Percentiles rank a stretch among this genome's conserved stretches.
Evolutionary conservation across 768 basidiomycete species (phyloP).

Genomic region (Calocybe gangraenosa): DNA sequence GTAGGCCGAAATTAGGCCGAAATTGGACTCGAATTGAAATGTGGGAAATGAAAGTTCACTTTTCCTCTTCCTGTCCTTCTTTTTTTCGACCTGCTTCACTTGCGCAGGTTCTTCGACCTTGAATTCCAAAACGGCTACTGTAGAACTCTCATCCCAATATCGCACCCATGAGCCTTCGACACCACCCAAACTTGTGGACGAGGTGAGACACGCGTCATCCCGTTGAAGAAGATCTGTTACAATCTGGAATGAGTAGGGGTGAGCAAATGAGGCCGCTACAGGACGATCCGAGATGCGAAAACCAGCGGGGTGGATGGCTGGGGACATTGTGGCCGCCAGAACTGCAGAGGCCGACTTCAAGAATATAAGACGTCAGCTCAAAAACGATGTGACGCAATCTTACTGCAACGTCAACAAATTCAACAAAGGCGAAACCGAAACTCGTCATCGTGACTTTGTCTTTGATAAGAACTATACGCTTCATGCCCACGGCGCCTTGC

Average conservation of each 20-base stretch:
- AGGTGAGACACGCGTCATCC: constrained; percentile 72
- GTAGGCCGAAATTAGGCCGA: not conserved
- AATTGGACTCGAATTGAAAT: not conserved
- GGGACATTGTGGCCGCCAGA: constrained; percentile 83
- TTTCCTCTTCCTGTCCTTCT: constrained; percentile 64
- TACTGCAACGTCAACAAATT: constrained; percentile 84
- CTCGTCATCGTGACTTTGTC: constrained; percentile 85
- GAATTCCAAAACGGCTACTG: constrained; percentile 71
- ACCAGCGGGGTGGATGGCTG: constrained; percentile 85
- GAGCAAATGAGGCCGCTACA: constrained; percentile 90
- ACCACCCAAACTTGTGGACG: constrained; percentile 67
- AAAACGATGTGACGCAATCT: constrained; percentile 11
- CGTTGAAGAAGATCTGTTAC: constrained; percentile 68
- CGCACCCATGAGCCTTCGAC: constrained; percentile 70
- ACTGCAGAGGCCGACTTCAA: constrained; percentile 76
- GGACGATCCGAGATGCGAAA: constrained; percentile 89
- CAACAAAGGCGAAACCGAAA: constrained; percentile 93
- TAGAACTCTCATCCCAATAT: constrained; percentile 92
- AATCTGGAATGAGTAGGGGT: constrained; percentile 85
- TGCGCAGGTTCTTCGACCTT: constrained; percentile 62
- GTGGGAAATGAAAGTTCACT: constrained; percentile 36
- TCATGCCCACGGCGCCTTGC: constrained; percentile 84
- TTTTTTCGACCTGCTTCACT: constrained; percentile 29
- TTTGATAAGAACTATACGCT: constrained; percentile 82
- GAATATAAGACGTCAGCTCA: constrained; percentile 8